Evolutionary conservation across 305 asterid species (phyloP).

Genomic region (Rubia occidens): DNA sequence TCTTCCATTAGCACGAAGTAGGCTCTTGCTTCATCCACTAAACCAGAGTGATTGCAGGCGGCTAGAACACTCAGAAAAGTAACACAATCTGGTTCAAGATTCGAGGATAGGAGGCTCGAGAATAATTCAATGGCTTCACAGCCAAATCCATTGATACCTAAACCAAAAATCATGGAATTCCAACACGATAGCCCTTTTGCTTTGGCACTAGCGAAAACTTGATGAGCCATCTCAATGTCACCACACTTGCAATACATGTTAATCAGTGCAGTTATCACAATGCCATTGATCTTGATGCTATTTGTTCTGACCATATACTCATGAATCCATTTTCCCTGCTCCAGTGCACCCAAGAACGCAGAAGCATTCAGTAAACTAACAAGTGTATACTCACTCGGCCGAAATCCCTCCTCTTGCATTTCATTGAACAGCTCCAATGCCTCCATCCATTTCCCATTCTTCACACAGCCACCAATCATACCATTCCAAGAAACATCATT

Average conservation of each 20-base stretch:
- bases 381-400: conserved; percentile 34
- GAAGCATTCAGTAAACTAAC: conserved; percentile 54
- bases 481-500: conserved; percentile 62
- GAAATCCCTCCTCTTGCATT: conserved; percentile 19
- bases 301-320: conserved; percentile 22
- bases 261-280: conserved; percentile 45
- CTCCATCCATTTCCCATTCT: conserved; percentile 23
- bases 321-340: conserved; percentile 24
- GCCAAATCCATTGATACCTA: conserved; percentile 55
- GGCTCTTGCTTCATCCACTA: conserved; percentile 38
- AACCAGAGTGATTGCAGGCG: conserved; percentile 50
- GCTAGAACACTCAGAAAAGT: conserved; percentile 41
- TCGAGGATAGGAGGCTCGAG: conserved; percentile 28
- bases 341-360: conserved; percentile 15
- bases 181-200: conserved; percentile 49
- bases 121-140: conserved; percentile 39
- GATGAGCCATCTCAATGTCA: conserved; percentile 27
- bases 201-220: conserved; percentile 27
- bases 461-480: conserved; percentile 40
- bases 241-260: conserved; percentile 74
- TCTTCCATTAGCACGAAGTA: conserved; percentile 37
- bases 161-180: conserved; percentile 69
- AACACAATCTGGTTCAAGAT: conserved; percentile 42
- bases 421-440: conserved; percentile 24
- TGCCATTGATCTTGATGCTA: conserved; percentile 34